Percentiles rank a stretch among this genome's conserved stretches.
These are phyloP conservation scores for Neolentinus lepideus DNA, from an alignment of 1,284 basidiomycete genomes.

Conservation along the genomic window DNA sequence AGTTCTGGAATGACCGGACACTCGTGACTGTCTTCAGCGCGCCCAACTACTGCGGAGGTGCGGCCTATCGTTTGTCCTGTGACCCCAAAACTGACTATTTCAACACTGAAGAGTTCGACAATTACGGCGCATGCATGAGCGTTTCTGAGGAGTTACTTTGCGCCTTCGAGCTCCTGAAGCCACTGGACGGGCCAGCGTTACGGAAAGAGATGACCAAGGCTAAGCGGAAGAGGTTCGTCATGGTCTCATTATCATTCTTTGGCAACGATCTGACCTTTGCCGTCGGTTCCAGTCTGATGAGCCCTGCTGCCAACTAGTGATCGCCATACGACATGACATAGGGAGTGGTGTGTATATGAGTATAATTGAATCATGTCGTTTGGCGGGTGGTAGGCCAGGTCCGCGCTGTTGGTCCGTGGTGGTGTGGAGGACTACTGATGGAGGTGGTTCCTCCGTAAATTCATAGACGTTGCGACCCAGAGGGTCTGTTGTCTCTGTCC, in stretches of 20 bases:
- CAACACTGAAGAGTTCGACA: constrained; percentile 78
- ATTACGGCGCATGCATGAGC: constrained; percentile 95
- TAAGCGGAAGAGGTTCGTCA: constrained; percentile 84
- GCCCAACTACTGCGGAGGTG: constrained; percentile 95
- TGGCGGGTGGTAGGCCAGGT: neutral
- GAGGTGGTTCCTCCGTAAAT: neutral
- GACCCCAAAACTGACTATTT: constrained; percentile 8
- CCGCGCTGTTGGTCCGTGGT: neutral
- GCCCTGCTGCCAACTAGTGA: neutral
- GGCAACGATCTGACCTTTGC: neutral
- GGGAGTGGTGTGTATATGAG: neutral
- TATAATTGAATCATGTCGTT: neutral
- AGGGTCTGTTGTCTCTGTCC: neutral
- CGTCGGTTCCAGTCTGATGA: neutral
- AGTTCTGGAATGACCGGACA: constrained; percentile 99
- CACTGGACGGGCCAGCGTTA: constrained; percentile 89
- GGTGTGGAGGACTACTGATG: neutral
- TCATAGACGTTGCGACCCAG: neutral
- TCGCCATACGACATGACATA: neutral
- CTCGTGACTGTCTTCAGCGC: constrained; percentile 98
- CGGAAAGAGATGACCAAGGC: constrained; percentile 99
- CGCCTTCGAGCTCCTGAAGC: constrained; percentile 96
- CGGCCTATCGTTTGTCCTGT: constrained; percentile 23
- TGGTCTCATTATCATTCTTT: neutral
- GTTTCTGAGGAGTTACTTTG: constrained; percentile 97